Base-by-base conservation (phyloP, 164 flowering plant species). In the Vitis cinerea region DNA sequence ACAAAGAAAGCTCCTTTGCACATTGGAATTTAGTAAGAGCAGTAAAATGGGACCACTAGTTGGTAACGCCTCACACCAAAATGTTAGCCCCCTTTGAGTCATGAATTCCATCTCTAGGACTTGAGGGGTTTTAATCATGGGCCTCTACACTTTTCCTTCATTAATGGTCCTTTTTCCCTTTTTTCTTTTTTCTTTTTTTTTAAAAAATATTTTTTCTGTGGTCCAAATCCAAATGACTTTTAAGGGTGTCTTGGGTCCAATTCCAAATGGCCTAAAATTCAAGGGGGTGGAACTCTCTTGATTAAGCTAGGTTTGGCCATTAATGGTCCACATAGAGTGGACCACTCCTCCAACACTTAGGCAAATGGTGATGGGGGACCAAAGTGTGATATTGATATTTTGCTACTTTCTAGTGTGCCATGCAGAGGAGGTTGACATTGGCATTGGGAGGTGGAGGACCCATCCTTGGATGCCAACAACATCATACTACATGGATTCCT, bases 91-190 rank as follows among this genome's bases (percentile, higher is more conserved):
- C 49, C 57, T 27, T 69, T 50, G 61, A 69, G 65, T 62, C 50
- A 67, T 73, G 71, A 73, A 62, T 67, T 73, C 72, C 57, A 67
- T 63, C 71, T 68, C 52, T 53, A 13, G 68, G 61, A 65, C 23
- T 51, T 69, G 61, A 64, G 56, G 29, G 50, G 69, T 64, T 44
- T 52, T 52, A 64, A 52, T 74, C 69, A 74, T 59, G 65, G 70
- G 54, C 63, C 73, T 53, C 14, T n/a, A n/a, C 48, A 12, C 61
- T 49, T 44, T 69, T 64, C 47, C 49, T 48, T 50, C 71, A 49
- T 48, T 58, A 58, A 19, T 58, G 63, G 64, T 19, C 50, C 14
- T 12, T 56, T 31, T 67, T 61, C 16, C 16, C 29, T 58, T 9
- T 11, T 0, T 1, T 0, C 11, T 16, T 9, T 47, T 8, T 1